Base-by-base conservation (phyloP, 306 rosid genomes). In the Cercis canadensis region DNA sequence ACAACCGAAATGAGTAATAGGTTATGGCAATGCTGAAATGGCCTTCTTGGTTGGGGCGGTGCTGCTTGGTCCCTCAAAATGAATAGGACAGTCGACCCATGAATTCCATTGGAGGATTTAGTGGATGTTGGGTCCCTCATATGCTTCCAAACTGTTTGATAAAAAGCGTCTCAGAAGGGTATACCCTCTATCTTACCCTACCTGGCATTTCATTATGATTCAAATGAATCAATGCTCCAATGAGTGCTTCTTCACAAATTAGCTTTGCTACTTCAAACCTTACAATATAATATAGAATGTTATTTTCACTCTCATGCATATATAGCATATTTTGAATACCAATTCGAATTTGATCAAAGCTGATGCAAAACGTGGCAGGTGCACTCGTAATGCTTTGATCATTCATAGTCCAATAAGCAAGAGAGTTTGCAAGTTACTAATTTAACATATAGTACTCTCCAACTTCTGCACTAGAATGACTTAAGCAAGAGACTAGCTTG, bases 31-130 rank as follows among this genome's bases (percentile, higher is more conserved):
- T 4, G 43, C 8, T 14, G 63, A 31, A 57, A 32, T 12, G 17
- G 18, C 15, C 21, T 53, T 3, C 67, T 59, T 36, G 60, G 72
- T 60, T 83, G 86, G 88, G 87, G 84, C 82, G 90, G 90, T 86
- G 86, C 29, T 41, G 33, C 12, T 70, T 81, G 82, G 80, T 77
- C 61, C 72, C 67, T 83, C 74, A 67, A 81, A 75, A 75, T 49
- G 59, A 74, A 75, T 57, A 66, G 69, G 58, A 62, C 78, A 21
- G 55, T 72, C 17, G 69, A 58, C 54, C 72, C 86, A 73, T 73
- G 79, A 18, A 63, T 60, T 49, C 78, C 57, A 78, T 81, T 81
- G 85, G 81, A 61, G 50, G 70, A 43, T 51, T 52, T 78, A 75
- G 92, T 82, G 87, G 81, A 54, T 79, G 36, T 70, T 76, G 75